These are phyloP conservation scores for Dioszegia hungarica DNA, from an alignment of 768 basidiomycete species.

Conservation along the genomic window DNA sequence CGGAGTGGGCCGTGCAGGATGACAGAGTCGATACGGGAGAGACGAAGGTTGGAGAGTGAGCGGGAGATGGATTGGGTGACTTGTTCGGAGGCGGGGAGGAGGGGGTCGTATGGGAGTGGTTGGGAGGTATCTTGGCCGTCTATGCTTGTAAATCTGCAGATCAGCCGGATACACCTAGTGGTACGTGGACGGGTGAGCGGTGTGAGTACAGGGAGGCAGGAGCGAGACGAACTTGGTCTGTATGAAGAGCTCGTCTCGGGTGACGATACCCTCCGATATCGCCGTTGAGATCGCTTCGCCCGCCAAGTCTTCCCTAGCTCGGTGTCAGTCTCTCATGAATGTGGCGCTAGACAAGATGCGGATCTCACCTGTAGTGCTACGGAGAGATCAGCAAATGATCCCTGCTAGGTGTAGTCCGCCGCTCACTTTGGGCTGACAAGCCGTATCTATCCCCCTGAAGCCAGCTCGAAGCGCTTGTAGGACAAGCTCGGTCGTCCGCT, in stretches of 20 bases:
- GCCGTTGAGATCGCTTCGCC: conserved; percentile 65
- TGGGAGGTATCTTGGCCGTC: conserved; percentile 66
- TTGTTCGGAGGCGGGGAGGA: conserved; percentile 57
- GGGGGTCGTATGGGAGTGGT: conserved; percentile 69
- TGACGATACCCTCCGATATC: conserved; percentile 56
- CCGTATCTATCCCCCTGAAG: conserved; percentile 79
- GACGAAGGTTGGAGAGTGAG: conserved; percentile 66
- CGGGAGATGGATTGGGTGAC: conserved; percentile 59
- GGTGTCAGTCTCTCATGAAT: too few relatives aligned
- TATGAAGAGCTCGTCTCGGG: conserved; percentile 66
- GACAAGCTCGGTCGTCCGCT: conserved; percentile 64
- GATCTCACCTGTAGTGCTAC: conserved; percentile 33
- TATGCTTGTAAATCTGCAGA: conserved; percentile 65
- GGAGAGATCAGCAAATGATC: conserved; percentile 51
- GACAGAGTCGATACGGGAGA: conserved; percentile 71
- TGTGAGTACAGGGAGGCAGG: background rate
- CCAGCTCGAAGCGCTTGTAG: conserved; percentile 68
- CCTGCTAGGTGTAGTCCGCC: conserved; percentile 63
- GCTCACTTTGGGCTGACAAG: conserved; percentile 52
- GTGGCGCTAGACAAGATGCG: too few relatives aligned
- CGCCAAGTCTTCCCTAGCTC: conserved; percentile 71
- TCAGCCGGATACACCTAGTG: too few relatives aligned
- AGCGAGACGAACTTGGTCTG: conserved; percentile 66
- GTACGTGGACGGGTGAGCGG: too few relatives aligned
- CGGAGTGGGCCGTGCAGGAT: conserved; percentile 71